Percentiles rank a stretch among this genome's conserved stretches.
These are phyloP conservation scores for Parsonsia alboflavescens DNA, from an alignment of 257 asterid species.

Conservation along the genomic window DNA sequence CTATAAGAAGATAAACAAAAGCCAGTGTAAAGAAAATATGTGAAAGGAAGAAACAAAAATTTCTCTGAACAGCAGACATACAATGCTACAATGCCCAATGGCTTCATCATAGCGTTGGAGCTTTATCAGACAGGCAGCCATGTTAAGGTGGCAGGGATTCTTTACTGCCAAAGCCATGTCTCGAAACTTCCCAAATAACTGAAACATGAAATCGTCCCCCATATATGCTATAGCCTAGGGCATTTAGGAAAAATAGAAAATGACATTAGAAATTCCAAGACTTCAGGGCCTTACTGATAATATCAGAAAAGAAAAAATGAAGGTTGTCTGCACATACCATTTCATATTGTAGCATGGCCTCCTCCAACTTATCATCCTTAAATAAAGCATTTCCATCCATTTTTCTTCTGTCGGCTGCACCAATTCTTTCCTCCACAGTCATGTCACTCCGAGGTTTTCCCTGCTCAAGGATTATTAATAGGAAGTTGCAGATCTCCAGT, in stretches of 20 bases:
- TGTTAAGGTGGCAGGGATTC: conserved; percentile 95
- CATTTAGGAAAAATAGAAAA: conserved; percentile 9
- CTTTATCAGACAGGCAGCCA: conserved; percentile 88
- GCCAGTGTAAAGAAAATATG: neutral
- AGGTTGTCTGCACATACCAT: conserved; percentile 47
- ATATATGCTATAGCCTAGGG: conserved; percentile 86
- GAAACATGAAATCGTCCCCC: conserved; percentile 99
- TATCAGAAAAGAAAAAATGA: conserved; percentile 6
- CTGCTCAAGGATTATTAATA: conserved; percentile 37
- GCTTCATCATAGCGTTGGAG: conserved; percentile 87
- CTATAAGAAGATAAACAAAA: neutral
- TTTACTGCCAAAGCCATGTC: conserved; percentile 98
- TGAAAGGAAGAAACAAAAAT: neutral
- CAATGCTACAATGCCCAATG: conserved; percentile 86
- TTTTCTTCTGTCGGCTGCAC: conserved; percentile 93
- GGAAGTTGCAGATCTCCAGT: conserved; percentile 2
- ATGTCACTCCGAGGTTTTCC: conserved; percentile 95
- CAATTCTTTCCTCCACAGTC: conserved; percentile 99
- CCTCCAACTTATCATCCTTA: conserved; percentile 83
- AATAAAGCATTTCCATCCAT: conserved; percentile 89
- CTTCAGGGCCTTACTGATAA: neutral
- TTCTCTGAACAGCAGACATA: conserved; percentile 29
- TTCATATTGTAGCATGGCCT: conserved; percentile 96
- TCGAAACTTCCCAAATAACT: conserved; percentile 83
- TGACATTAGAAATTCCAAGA: neutral